A percentile compares a stretch with the other conserved stretches of the same genome.
These are phyloP conservation scores for Phytophthora cryptogea DNA, from an alignment of 352 stramenopile genomes.

Conservation along the genomic window DNA sequence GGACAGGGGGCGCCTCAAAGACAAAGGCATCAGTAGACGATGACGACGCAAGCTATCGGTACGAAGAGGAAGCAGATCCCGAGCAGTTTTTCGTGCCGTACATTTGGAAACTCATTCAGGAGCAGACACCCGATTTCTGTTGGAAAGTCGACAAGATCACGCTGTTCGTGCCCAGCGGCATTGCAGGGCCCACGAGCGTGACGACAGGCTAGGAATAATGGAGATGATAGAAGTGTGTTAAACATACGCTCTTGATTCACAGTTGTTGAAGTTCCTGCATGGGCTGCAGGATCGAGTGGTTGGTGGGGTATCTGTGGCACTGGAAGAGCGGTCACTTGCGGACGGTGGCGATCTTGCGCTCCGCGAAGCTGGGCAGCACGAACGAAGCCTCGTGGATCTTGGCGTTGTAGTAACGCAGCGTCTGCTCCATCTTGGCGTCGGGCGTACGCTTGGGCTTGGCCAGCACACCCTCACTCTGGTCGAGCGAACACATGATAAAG, in stretches of 20 bases:
- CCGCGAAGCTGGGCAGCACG: slow-evolving; percentile 95
- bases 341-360: slow-evolving; percentile 80
- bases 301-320: slow-evolving; percentile 16
- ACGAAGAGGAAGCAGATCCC: slow-evolving; percentile 71
- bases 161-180: slow-evolving; percentile 52
- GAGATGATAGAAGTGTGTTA: slow-evolving; percentile 25
- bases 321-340: slow-evolving; percentile 63
- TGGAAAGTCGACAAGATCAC: slow-evolving; percentile 86
- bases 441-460: slow-evolving; percentile 74
- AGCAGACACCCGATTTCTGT: slow-evolving; percentile 77
- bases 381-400: slow-evolving; percentile 96
- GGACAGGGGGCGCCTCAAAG: slow-evolving; percentile 13
- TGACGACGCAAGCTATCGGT: slow-evolving; percentile 78
- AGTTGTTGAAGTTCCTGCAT: slow-evolving; percentile 24
- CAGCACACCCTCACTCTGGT: slow-evolving; percentile 60
- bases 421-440: slow-evolving; percentile 56
- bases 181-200: slow-evolving; percentile 15
- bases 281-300: slow-evolving; percentile 1
- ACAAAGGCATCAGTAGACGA: slow-evolving; percentile 33
- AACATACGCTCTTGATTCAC: slow-evolving; percentile 32
- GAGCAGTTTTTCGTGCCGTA: slow-evolving; percentile 84
- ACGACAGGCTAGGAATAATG: no score
- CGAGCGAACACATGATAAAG: slow-evolving; percentile 94
- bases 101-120: slow-evolving; percentile 76
- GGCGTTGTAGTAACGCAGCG: slow-evolving; percentile 95